Evolutionary conservation across 1,284 basidiomycete genomes (phyloP).

Genomic region (Fistulinella cinereoalba): DNA sequence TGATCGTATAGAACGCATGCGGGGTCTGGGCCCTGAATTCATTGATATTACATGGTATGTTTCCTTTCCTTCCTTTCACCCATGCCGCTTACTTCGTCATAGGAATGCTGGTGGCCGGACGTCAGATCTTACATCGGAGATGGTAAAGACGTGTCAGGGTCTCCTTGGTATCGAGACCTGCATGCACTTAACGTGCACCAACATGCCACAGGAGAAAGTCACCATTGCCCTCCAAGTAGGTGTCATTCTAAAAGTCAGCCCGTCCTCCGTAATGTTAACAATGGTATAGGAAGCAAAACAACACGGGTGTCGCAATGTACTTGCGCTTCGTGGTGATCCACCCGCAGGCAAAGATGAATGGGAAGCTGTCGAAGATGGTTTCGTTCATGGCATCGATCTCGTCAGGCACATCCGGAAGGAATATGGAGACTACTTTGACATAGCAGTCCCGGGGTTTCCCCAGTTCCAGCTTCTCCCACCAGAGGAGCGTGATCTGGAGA

Average conservation of each 20-base stretch:
- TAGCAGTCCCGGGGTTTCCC: slow-evolving; percentile 91
- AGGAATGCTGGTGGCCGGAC: slow-evolving; percentile 97
- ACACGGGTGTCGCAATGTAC: slow-evolving; percentile 91
- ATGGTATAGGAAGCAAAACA: slow-evolving; percentile 78
- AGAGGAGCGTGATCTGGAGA: slow-evolving; percentile 79
- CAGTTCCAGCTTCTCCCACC: slow-evolving; percentile 63
- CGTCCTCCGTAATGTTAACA: slow-evolving; percentile 10
- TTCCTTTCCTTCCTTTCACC: slow-evolving; percentile 1
- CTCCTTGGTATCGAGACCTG: slow-evolving; percentile 94
- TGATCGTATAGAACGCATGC: slow-evolving; percentile 98
- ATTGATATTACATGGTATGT: slow-evolving; percentile 95
- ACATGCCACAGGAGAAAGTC: slow-evolving; percentile 94
- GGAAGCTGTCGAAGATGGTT: slow-evolving; percentile 88
- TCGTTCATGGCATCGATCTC: slow-evolving; percentile 87
- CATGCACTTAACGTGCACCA: slow-evolving; percentile 98
- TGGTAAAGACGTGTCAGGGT: slow-evolving; percentile 94
- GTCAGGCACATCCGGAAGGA: slow-evolving; percentile 79
- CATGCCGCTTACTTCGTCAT: slow-evolving; percentile 5
- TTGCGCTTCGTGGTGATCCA: slow-evolving; percentile 94
- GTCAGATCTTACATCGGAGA: slow-evolving; percentile 88
- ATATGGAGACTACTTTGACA: slow-evolving; percentile 91
- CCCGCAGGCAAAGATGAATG: slow-evolving; percentile 86
- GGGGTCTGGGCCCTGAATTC: slow-evolving; percentile 92
- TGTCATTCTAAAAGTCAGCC: slow-evolving; percentile 19
- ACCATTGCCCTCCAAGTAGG: slow-evolving; percentile 83